phyloP scores from a whole-genome alignment of 805 yeast genomes.

The Zygoascus tannicola region DNA sequence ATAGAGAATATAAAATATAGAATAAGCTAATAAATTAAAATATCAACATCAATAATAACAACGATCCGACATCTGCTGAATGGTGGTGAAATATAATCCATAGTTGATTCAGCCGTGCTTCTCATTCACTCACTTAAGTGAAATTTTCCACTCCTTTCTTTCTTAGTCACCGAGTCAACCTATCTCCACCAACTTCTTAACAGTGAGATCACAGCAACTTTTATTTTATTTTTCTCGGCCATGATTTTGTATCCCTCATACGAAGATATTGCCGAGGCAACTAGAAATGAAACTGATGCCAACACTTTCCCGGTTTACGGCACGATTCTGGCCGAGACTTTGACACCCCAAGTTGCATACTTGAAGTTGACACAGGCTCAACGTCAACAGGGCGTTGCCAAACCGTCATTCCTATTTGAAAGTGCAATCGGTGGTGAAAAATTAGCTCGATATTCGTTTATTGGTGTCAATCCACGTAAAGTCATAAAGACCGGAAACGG shows the following conservation, averaged over 20 bases:
- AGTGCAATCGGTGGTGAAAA: constrained; percentile 84
- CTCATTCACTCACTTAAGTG: too few relatives aligned
- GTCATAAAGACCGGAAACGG: constrained; percentile 75
- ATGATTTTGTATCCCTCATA: constrained; percentile 5
- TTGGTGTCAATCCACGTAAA: constrained; percentile 79
- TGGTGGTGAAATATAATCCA: too few relatives aligned
- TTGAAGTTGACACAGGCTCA: constrained; percentile 57
- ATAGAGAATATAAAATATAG: too few relatives aligned
- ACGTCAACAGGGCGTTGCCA: constrained; percentile 31
- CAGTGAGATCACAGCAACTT: too few relatives aligned
- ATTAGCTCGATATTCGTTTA: constrained; percentile 81
- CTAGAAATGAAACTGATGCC: neutral
- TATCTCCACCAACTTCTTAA: too few relatives aligned
- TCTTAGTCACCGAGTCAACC: too few relatives aligned
- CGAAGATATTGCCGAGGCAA: constrained; percentile 1
- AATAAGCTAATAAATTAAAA: too few relatives aligned
- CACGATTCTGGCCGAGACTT: constrained; percentile 60
- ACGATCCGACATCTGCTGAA: too few relatives aligned
- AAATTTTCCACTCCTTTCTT: too few relatives aligned
- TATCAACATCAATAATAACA: too few relatives aligned
- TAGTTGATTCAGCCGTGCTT: too few relatives aligned
- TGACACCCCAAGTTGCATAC: constrained; percentile 88
- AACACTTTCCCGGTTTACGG: constrained; percentile 79
- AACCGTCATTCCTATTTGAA: constrained; percentile 74
- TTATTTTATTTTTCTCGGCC: too few relatives aligned